Percentiles rank a stretch among this genome's conserved stretches.
phyloP scores from a whole-genome alignment of 2,329 filamentous ascomycete species.

The Talaromyces albobiverticillius region DNA sequence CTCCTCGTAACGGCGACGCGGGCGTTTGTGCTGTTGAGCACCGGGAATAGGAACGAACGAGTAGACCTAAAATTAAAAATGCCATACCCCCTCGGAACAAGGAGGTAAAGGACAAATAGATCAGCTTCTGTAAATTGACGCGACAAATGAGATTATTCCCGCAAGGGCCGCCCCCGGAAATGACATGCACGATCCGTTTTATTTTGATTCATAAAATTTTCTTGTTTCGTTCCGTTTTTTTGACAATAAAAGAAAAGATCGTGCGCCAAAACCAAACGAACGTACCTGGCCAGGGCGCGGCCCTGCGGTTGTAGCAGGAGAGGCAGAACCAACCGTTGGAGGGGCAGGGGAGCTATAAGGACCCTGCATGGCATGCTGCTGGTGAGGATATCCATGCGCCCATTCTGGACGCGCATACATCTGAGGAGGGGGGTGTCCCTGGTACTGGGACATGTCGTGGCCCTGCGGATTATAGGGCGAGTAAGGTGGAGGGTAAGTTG shows the following conservation, averaged over 20 bases:
- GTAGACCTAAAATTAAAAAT: conserved; percentile 64
- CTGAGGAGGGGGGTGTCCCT: conserved; percentile 46
- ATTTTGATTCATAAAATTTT: not conserved
- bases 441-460: conserved; percentile 79
- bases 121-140: not conserved
- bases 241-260: conserved; percentile 20
- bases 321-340: conserved; percentile 55
- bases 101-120: no score
- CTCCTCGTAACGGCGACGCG: conserved; percentile 89
- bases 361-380: conserved; percentile 47
- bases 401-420: conserved; percentile 49
- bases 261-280: conserved; percentile 38
- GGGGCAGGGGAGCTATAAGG: conserved; percentile 53
- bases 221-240: not conserved
- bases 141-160: not conserved
- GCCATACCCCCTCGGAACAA: not conserved
- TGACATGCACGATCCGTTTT: conserved; percentile 16
- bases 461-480: conserved; percentile 80
- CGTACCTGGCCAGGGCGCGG: conserved; percentile 62
- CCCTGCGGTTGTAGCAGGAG: conserved; percentile 59
- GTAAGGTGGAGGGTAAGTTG: conserved; percentile 82
- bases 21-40: conserved; percentile 94
- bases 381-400: conserved; percentile 45
- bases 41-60: conserved; percentile 97
- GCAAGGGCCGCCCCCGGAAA: conserved; percentile 15